Conservation (phyloP, 257 asterid species). For the Lycium barbarum region DNA sequence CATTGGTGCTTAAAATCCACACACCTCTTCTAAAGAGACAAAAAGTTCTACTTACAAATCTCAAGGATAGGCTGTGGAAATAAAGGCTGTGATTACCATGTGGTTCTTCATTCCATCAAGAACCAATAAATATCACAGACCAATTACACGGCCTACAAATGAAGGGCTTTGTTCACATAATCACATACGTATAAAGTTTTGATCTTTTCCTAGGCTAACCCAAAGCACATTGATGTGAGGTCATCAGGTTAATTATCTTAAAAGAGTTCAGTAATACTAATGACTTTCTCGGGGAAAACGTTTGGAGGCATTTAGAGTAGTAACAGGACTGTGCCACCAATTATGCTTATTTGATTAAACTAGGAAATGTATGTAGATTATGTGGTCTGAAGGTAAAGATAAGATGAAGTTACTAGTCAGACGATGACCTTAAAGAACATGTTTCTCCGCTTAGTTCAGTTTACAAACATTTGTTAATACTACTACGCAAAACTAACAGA, state of each 20-base stretch:
- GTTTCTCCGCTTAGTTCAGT: too few species aligned
- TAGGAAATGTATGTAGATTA: too few species aligned
- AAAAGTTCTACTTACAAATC: not conserved
- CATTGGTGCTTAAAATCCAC: not conserved
- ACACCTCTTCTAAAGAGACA: not conserved
- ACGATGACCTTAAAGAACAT: too few species aligned
- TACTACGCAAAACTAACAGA: too few species aligned
- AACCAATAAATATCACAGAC: not conserved
- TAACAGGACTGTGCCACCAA: too few species aligned
- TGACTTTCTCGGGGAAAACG: not conserved
- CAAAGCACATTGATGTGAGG: not conserved
- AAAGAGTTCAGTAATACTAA: not conserved
- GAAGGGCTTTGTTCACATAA: not conserved
- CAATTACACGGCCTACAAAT: not conserved
- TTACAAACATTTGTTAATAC: too few species aligned
- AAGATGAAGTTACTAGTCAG: too few species aligned
- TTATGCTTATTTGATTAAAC: too few species aligned
- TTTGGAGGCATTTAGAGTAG: not conserved
- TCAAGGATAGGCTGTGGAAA: not conserved
- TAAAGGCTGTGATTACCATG: not conserved
- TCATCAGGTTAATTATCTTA: not conserved
- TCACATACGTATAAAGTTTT: not conserved
- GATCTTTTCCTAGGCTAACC: not conserved
- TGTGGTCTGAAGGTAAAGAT: too few species aligned
- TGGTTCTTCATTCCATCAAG: not conserved